Evolutionary conservation across 306 rosid genomes (phyloP), one percentile per base, ranked within the genome.

Genomic region (Parietaria judaica): DNA sequence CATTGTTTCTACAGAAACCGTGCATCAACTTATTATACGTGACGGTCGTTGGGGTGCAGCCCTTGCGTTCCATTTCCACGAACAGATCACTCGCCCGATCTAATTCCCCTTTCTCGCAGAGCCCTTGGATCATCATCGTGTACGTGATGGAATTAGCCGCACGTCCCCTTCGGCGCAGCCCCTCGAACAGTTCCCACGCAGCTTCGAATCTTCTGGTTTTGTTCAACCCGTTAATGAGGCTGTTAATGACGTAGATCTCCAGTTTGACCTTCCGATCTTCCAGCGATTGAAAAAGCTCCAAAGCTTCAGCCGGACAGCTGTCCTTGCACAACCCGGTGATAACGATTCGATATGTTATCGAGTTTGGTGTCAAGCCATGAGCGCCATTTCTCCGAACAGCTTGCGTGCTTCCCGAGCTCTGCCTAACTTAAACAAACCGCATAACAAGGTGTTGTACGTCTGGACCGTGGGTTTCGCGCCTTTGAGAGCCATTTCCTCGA

Each of bases 281-380:
- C 52, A 68, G 38, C 49, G 38, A 51, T 36, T 4, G 70, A 71
- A 76, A 76, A 17, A 70, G 11, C 51, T 74, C 76, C 71, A 68
- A 63, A 23, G 82, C 82, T 70, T 82, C 76, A 16, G 57, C 17
- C 52, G 69, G 14, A 58, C 51, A 36, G 15, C 56, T 56, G 39
- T 76, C 77, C 68, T 79, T 71, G 72, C 83, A 83, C 56, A 79
- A 74, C 58, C 85, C 78, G 43, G 66, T 68, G 31, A 79, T n/a
- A 52, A 63, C 31, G 46, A 60, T 69, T 15, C 14, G 46, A 67
- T 69, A 74, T 1, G 79, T 74, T 13, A 23, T 36, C 59, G 65
- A 67, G 61, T 66, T 10, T 0, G 75, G 76, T 36, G 44, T 53
- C 14, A 69, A 7, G 14, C 63, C 70, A 68, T 71, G 72, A 72